Conservation (phyloP, 2,329 filamentous ascomycete species). For the Trichoderma sp. region DNA sequence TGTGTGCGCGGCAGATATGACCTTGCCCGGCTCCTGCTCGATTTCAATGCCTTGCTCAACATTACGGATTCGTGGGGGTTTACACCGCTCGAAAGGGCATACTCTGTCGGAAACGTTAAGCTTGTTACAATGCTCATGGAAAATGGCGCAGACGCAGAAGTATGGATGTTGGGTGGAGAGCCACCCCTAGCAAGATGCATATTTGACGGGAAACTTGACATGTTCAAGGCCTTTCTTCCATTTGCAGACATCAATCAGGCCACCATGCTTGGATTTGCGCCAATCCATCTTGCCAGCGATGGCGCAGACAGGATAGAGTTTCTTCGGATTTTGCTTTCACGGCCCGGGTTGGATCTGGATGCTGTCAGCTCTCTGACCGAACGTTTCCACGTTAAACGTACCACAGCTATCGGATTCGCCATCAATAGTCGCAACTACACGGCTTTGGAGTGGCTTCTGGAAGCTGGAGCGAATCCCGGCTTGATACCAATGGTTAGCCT, state of each 20-base stretch:
- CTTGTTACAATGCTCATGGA: conserved; percentile 21
- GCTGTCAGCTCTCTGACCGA: neutral
- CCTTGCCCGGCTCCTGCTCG: conserved; percentile 18
- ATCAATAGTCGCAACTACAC: conserved; percentile 15
- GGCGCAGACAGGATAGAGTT: conserved; percentile 17
- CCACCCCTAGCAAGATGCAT: conserved; percentile 18
- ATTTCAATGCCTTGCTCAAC: conserved; percentile 21
- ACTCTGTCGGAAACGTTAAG: neutral
- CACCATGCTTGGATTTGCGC: conserved; percentile 8
- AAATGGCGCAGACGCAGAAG: conserved; percentile 21
- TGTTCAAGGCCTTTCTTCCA: conserved; percentile 18
- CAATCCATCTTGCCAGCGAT: conserved; percentile 18
- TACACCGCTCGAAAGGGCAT: conserved; percentile 21
- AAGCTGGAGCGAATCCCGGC: conserved; percentile 22
- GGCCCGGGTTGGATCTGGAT: conserved; percentile 12
- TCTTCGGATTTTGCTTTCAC: conserved; percentile 15
- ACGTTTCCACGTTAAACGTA: neutral
- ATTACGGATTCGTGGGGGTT: conserved; percentile 16
- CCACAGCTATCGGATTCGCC: conserved; percentile 18
- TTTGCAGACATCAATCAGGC: conserved; percentile 13
- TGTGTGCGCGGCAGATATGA: conserved; percentile 12
- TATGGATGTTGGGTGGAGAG: conserved; percentile 10
- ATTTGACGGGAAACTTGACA: conserved; percentile 8
- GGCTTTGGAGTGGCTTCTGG: conserved; percentile 21
- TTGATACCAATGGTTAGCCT: conserved; percentile 10